phyloP scores from a whole-genome alignment of 2,329 filamentous ascomycete genomes.

The Pestalotiopsis sp. region DNA sequence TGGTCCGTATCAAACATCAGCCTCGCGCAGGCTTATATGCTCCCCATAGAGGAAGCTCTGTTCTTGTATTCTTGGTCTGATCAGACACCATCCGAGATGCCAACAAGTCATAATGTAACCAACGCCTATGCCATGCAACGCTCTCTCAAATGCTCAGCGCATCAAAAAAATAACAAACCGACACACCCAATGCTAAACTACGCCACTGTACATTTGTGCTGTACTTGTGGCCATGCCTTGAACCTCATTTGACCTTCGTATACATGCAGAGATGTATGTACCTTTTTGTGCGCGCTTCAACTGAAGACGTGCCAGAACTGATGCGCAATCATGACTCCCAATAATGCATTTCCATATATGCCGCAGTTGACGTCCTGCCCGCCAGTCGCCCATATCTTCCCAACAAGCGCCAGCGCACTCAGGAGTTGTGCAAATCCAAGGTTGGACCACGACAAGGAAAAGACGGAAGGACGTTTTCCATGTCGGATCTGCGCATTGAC shows the following conservation, averaged over 20 bases:
- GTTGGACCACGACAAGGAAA: slow-evolving; percentile 27
- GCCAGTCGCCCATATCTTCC: slow-evolving; percentile 28
- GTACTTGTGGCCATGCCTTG: background rate
- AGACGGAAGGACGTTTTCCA: slow-evolving; percentile 21
- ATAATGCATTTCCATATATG: slow-evolving; percentile 27
- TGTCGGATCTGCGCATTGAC: slow-evolving; percentile 25
- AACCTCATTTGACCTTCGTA: background rate
- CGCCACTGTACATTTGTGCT: background rate
- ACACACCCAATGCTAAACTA: background rate
- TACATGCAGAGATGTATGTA: background rate
- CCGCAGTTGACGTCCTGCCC: slow-evolving; percentile 19
- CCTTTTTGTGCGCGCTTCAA: slow-evolving; percentile 12
- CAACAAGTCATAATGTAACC: background rate
- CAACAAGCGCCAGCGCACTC: slow-evolving; percentile 25
- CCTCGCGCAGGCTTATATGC: too few species aligned
- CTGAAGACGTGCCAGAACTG: slow-evolving; percentile 32
- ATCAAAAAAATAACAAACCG: background rate
- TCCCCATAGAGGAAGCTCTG: background rate
- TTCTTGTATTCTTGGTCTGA: background rate
- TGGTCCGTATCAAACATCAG: too few species aligned
- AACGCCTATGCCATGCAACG: background rate
- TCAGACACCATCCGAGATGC: background rate
- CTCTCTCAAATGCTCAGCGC: slow-evolving; percentile 1
- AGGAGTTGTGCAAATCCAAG: slow-evolving; percentile 28
- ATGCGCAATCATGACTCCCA: slow-evolving; percentile 29